Conservation (phyloP, 345 rosid genomes). For the Citrus sinensis region DNA sequence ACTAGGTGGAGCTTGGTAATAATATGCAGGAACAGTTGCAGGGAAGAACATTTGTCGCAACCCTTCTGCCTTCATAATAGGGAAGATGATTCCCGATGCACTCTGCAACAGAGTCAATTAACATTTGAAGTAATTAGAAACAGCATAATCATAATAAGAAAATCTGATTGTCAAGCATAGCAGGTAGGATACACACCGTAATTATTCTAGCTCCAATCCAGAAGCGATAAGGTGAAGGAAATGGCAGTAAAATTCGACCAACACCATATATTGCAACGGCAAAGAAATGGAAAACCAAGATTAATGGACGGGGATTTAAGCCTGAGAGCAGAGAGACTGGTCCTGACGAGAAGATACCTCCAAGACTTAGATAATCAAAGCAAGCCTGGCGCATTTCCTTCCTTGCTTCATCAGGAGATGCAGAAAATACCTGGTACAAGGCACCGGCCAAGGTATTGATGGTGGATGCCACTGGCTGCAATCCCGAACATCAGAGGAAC, state of each 20-base stretch:
- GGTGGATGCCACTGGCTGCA: slow-evolving; percentile 44
- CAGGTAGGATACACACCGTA: slow-evolving; percentile 17
- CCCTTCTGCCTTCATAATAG: slow-evolving; percentile 47
- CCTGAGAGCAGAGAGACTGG: slow-evolving; percentile 45
- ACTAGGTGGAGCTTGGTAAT: slow-evolving; percentile 33
- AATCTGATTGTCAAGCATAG: neutral
- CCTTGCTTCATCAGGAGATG: slow-evolving; percentile 44
- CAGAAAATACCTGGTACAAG: slow-evolving; percentile 42
- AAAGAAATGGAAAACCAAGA: slow-evolving; percentile 43
- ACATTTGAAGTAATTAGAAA: neutral
- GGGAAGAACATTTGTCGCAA: slow-evolving; percentile 51
- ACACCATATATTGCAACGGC: slow-evolving; percentile 44
- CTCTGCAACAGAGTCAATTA: slow-evolving; percentile 17
- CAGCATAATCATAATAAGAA: neutral
- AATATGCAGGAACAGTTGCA: slow-evolving; percentile 40
- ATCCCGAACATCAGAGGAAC: neutral
- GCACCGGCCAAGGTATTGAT: slow-evolving; percentile 51
- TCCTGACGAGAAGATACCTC: slow-evolving; percentile 40
- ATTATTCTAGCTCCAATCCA: slow-evolving; percentile 49
- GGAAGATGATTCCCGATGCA: slow-evolving; percentile 45
- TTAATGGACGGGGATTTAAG: slow-evolving; percentile 39
- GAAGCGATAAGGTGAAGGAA: slow-evolving; percentile 43
- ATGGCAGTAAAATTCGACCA: slow-evolving; percentile 46
- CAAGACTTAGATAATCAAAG: slow-evolving; percentile 47
- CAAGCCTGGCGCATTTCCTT: slow-evolving; percentile 51